Evolutionary conservation across 2,329 filamentous ascomycete genomes (phyloP).

Genomic region (Aspergillus ochraceoroseus): DNA sequence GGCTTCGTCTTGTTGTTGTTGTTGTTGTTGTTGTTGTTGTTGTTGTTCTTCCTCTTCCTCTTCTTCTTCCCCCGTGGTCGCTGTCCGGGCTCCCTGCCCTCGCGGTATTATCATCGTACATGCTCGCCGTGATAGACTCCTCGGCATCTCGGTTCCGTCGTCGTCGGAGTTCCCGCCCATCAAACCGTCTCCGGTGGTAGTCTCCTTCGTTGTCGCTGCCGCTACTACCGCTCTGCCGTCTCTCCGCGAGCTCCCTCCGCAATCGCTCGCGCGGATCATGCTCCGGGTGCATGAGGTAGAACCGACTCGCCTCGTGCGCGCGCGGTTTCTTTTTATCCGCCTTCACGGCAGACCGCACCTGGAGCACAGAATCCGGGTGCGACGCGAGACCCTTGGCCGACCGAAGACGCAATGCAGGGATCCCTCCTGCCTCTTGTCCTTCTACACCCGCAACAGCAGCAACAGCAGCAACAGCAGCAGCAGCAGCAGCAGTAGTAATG

Average conservation of each 20-base stretch:
- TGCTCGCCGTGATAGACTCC: slow-evolving; percentile 64
- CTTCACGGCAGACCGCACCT: slow-evolving; percentile 67
- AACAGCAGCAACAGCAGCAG: not conserved
- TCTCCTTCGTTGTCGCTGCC: slow-evolving; percentile 39
- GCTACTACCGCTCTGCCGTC: slow-evolving; percentile 37
- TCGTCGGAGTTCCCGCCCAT: slow-evolving; percentile 52
- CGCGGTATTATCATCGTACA: slow-evolving; percentile 83
- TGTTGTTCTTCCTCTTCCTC: too few relatives aligned
- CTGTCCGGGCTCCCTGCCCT: slow-evolving; percentile 29
- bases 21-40: too few relatives aligned
- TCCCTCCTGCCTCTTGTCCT: slow-evolving; percentile 34
- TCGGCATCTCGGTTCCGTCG: slow-evolving; percentile 48
- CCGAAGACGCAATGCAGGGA: slow-evolving; percentile 60
- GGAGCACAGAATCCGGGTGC: slow-evolving; percentile 64
- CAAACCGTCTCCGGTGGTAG: slow-evolving; percentile 53
- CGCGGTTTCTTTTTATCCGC: slow-evolving; percentile 75
- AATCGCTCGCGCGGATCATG: slow-evolving; percentile 73
- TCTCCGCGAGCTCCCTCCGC: slow-evolving; percentile 50
- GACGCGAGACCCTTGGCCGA: slow-evolving; percentile 64
- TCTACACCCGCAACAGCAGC: not conserved
- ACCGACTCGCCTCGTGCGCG: slow-evolving; percentile 75
- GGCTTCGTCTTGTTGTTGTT: too few relatives aligned
- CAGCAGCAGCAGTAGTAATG: too few relatives aligned
- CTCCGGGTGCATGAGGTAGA: slow-evolving; percentile 88
- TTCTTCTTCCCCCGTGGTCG: slow-evolving; percentile 31